Evolutionary conservation across 2,329 filamentous ascomycete species (phyloP).

Genomic region (Lasiodiplodia gonubiensis): DNA sequence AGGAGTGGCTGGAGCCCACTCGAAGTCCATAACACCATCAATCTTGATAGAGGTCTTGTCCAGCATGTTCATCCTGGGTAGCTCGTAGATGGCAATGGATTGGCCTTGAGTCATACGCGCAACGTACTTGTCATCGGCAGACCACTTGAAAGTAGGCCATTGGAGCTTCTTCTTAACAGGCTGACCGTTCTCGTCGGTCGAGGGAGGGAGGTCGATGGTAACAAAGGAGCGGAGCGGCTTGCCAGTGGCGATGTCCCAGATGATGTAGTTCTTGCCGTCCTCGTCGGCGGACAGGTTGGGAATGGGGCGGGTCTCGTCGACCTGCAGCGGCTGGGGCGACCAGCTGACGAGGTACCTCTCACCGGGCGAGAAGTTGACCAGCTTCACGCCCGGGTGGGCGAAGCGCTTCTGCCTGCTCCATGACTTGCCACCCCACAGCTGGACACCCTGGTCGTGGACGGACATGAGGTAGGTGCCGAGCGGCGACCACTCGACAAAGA

Average conservation of each 20-base stretch:
- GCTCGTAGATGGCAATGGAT: conserved; percentile 89
- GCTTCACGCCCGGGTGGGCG: conserved; percentile 91
- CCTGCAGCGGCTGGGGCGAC: conserved; percentile 91
- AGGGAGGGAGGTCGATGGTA: conserved; percentile 78
- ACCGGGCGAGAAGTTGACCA: conserved; percentile 91
- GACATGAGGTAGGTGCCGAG: conserved; percentile 93
- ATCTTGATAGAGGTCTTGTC: conserved; percentile 95
- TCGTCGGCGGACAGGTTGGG: conserved; percentile 78
- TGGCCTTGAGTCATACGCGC: conserved; percentile 86
- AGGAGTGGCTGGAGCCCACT: conserved; percentile 88
- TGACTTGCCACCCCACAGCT: conserved; percentile 90
- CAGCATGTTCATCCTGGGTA: conserved; percentile 85
- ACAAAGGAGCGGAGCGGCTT: conserved; percentile 92
- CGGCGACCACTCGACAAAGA: conserved; percentile 97
- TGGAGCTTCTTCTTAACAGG: conserved; percentile 88
- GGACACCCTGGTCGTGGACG: conserved; percentile 93
- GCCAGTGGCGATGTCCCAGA: conserved; percentile 93
- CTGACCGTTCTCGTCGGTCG: conserved; percentile 65
- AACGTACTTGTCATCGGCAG: conserved; percentile 94
- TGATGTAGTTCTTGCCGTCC: conserved; percentile 98
- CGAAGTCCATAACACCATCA: conserved; percentile 95
- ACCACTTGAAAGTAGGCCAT: conserved; percentile 99
- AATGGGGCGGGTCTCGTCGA: conserved; percentile 86
- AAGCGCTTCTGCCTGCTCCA: conserved; percentile 94
- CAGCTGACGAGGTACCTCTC: conserved; percentile 96